These are phyloP conservation scores for Acorus calamus DNA, from an alignment of 106 monocot species.

Conservation along the genomic window DNA sequence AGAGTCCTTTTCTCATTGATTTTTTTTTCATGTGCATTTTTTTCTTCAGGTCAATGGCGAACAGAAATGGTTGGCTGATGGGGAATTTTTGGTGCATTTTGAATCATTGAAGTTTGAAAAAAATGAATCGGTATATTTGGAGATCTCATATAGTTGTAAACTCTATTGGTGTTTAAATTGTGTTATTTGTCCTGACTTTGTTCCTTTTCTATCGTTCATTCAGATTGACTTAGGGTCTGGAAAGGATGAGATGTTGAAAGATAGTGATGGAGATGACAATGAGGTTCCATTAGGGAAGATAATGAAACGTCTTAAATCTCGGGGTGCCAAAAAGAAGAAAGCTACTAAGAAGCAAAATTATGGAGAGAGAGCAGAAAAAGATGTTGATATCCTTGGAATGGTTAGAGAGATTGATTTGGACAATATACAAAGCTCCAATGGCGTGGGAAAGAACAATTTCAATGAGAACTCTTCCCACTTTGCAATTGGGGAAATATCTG, in stretches of 20 bases:
- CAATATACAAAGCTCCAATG: constrained; percentile 18
- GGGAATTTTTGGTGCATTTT: constrained; percentile 58
- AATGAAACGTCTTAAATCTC: constrained; percentile 68
- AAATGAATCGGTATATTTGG: constrained; percentile 26
- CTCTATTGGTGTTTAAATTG: background rate
- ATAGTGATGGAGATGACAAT: constrained; percentile 48
- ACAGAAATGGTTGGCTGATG: constrained; percentile 31
- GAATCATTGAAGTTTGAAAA: constrained; percentile 52
- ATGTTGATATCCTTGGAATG: constrained; percentile 77
- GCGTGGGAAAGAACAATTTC: constrained; percentile 11
- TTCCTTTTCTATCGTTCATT: background rate
- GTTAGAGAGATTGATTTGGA: constrained; percentile 84
- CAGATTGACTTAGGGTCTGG: constrained; percentile 23
- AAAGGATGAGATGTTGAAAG: constrained; percentile 37
- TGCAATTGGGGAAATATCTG: background rate
- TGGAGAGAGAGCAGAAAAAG: constrained; percentile 29
- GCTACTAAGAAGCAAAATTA: constrained; percentile 24
- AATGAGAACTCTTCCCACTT: constrained; percentile 4
- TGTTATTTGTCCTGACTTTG: background rate
- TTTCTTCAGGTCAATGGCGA: constrained; percentile 25
- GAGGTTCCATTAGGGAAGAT: constrained; percentile 79
- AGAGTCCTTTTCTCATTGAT: background rate
- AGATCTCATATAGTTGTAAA: background rate
- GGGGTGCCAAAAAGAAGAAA: constrained; percentile 67
- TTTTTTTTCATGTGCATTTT: background rate